A percentile compares a stretch with the other conserved stretches of the same genome.
Conservation (phyloP, 129 eudicot species). For the Gnaphalium uliginosum region DNA sequence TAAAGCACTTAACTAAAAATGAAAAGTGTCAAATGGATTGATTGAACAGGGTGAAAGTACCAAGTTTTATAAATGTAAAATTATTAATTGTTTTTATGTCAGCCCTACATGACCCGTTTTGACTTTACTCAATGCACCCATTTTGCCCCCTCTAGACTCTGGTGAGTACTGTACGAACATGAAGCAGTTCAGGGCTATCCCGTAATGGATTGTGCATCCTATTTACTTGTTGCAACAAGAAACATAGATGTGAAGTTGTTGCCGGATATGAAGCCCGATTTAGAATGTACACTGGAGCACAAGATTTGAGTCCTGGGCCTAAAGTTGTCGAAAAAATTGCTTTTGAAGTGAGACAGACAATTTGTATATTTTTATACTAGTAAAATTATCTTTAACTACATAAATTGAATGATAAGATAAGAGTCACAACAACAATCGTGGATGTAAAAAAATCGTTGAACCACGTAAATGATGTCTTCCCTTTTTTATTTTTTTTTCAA, state of each 20-base stretch:
- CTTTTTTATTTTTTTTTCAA: not conserved
- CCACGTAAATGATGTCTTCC: not conserved
- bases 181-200: not conserved
- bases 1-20: too few species aligned
- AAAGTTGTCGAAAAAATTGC: not conserved
- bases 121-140: not conserved
- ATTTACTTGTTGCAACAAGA: not conserved
- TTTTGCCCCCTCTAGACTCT: not conserved
- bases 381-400: not conserved
- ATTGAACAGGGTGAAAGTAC: not conserved
- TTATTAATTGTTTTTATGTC: too few species aligned
- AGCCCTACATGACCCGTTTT: not conserved
- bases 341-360: not conserved
- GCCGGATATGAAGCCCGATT: constrained; percentile 2
- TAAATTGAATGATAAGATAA: not conserved
- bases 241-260: not conserved
- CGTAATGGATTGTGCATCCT: not conserved
- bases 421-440: not conserved
- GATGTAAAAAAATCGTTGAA: not conserved
- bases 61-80: not conserved
- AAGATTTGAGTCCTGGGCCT: not conserved
- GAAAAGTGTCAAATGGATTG: not conserved
- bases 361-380: not conserved
- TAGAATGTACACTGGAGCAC: not conserved
- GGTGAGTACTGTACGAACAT: not conserved